Conservation (phyloP, 2,329 filamentous ascomycete genomes). For the Botrytis paeoniae region DNA sequence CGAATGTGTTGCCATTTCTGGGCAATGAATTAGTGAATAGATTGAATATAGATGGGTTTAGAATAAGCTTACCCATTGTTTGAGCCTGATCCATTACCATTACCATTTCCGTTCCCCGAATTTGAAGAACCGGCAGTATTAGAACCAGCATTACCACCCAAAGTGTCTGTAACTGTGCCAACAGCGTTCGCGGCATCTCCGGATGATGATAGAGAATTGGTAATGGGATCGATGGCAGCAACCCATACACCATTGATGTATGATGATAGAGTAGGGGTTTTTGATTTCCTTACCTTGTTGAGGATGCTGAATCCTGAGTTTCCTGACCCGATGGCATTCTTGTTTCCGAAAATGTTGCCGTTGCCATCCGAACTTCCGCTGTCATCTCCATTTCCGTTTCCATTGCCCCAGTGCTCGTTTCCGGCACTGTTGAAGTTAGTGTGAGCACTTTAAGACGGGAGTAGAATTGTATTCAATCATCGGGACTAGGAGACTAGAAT, state of each 20-base stretch:
- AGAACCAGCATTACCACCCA: neutral
- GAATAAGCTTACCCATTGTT: neutral
- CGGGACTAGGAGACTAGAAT: neutral
- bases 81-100: neutral
- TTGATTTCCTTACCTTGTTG: conserved; percentile 10
- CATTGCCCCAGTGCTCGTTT: neutral
- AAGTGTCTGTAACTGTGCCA: neutral
- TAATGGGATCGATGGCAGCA: neutral
- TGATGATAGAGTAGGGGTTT: neutral
- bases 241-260: conserved; percentile 3
- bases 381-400: neutral
- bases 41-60: neutral
- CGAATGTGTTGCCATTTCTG: neutral
- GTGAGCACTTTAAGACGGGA: neutral
- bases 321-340: neutral
- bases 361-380: neutral
- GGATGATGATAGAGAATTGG: neutral
- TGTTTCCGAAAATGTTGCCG: neutral
- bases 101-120: neutral
- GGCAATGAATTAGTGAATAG: neutral
- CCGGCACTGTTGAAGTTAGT: neutral
- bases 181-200: neutral
- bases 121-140: neutral
- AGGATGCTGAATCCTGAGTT: neutral
- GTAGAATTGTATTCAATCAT: neutral